Percentiles rank a stretch among this genome's conserved stretches.
Evolutionary conservation across 805 yeast genomes (phyloP).

Genomic region (Saturnispora halmiae): DNA sequence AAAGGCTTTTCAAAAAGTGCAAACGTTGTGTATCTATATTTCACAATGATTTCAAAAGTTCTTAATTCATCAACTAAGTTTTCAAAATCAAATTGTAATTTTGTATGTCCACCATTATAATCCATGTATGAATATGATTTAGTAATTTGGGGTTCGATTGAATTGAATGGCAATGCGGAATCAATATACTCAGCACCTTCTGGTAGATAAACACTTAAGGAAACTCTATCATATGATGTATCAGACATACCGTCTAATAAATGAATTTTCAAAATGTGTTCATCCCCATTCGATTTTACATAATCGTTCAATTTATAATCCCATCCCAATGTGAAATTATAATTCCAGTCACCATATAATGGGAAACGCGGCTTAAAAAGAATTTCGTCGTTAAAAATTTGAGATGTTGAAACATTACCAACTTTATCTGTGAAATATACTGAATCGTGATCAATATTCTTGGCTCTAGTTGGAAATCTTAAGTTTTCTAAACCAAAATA

Average conservation of each 20-base stretch:
- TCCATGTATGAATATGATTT: slow-evolving; percentile 54
- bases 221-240: slow-evolving; percentile 52
- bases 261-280: slow-evolving; percentile 59
- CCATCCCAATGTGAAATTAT: slow-evolving; percentile 96
- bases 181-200: slow-evolving; percentile 65
- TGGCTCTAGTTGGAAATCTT: slow-evolving; percentile 44
- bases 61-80: slow-evolving; percentile 65
- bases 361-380: slow-evolving; percentile 83
- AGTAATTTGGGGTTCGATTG: slow-evolving; percentile 26
- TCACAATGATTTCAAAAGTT: slow-evolving; percentile 45
- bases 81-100: slow-evolving; percentile 47
- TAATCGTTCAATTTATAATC: slow-evolving; percentile 47
- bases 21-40: slow-evolving; percentile 49
- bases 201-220: slow-evolving; percentile 64
- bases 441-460: slow-evolving; percentile 37
- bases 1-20: slow-evolving; percentile 58
- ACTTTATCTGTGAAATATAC: slow-evolving; percentile 81
- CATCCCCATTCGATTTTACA: slow-evolving; percentile 39
- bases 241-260: slow-evolving; percentile 64
- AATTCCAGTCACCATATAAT: slow-evolving; percentile 93
- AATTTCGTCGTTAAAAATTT: slow-evolving; percentile 35
- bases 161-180: slow-evolving; percentile 47
- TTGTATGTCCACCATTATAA: slow-evolving; percentile 66
- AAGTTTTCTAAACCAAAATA: slow-evolving; percentile 55
- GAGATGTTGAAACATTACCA: slow-evolving; percentile 84